A percentile compares a stretch with the other conserved stretches of the same genome.
These are phyloP conservation scores for Boletus barrowsii DNA, from an alignment of 768 basidiomycete genomes.

Conservation along the genomic window DNA sequence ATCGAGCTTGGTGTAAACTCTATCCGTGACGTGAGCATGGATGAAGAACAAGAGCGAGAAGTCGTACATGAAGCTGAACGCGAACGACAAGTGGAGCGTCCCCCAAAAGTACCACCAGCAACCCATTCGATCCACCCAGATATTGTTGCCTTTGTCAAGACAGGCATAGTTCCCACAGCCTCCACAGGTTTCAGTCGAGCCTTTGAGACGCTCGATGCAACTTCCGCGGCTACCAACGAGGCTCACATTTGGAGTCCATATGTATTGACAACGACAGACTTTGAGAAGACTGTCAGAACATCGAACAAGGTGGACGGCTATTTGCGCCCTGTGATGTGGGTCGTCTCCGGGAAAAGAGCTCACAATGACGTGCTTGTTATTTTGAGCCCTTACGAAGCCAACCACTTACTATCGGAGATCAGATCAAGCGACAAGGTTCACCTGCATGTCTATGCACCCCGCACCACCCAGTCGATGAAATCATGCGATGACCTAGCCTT, in stretches of 20 bases:
- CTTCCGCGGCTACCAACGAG: slow-evolving; percentile 16
- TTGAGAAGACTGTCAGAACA: slow-evolving; percentile 9
- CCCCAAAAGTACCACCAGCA: slow-evolving; percentile 23
- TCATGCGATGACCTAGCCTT: slow-evolving; percentile 35
- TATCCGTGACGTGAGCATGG: slow-evolving; percentile 25
- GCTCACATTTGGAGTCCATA: slow-evolving; percentile 15
- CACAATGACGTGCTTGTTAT: slow-evolving; percentile 27
- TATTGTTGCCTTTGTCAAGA: slow-evolving; percentile 24
- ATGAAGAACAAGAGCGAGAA: slow-evolving; percentile 53
- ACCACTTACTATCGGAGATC: slow-evolving; percentile 37
- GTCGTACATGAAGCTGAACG: slow-evolving; percentile 42
- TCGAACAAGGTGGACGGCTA: slow-evolving; percentile 9
- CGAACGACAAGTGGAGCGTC: slow-evolving; percentile 39
- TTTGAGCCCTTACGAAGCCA: slow-evolving; percentile 42
- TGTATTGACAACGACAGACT: slow-evolving; percentile 18
- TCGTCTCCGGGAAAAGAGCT: slow-evolving; percentile 13
- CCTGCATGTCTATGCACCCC: slow-evolving; percentile 44
- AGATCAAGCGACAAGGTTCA: slow-evolving; percentile 29
- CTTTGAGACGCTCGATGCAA: slow-evolving; percentile 7
- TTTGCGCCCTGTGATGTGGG: slow-evolving; percentile 31
- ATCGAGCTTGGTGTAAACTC: slow-evolving; percentile 15
- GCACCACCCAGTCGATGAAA: slow-evolving; percentile 31
- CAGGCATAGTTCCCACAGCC: slow-evolving; percentile 22
- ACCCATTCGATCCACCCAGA: slow-evolving; percentile 21
- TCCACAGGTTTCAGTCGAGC: slow-evolving; percentile 24